Evolutionary conservation across 306 rosid genomes (phyloP).

Genomic region (Echinosophora koreensis): DNA sequence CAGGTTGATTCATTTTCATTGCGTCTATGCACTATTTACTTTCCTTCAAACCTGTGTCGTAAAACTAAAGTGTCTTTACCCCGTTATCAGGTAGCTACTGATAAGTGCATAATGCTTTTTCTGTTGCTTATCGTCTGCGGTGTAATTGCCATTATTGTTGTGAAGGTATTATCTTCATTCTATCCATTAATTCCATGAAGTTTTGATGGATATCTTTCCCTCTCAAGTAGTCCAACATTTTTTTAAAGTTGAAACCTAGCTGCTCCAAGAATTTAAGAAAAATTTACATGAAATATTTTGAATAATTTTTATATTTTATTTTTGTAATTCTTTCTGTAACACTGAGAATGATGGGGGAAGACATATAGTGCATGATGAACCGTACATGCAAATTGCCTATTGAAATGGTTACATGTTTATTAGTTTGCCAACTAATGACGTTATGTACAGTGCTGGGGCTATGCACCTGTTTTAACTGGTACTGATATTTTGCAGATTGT

Average conservation of each 20-base stretch:
- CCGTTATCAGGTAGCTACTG: constrained; percentile 91
- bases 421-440: neutral
- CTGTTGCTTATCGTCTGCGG: constrained; percentile 88
- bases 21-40: constrained; percentile 18
- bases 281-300: constrained; percentile 17
- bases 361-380: constrained; percentile 7
- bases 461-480: constrained; percentile 8
- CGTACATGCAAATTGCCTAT: constrained; percentile 13
- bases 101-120: constrained; percentile 97
- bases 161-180: constrained; percentile 72
- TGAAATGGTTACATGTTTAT: constrained; percentile 14
- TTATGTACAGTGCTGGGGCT: constrained; percentile 6
- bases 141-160: constrained; percentile 92
- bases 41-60: constrained; percentile 26
- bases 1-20: constrained; percentile 65
- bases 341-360: neutral
- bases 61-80: constrained; percentile 34
- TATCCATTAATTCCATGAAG: constrained; percentile 11
- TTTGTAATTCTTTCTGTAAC: neutral
- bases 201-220: neutral
- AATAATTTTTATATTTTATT: neutral
- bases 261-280: constrained; percentile 22
- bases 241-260: neutral
- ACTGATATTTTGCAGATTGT: constrained; percentile 70
- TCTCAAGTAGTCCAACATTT: constrained; percentile 11